Base-by-base conservation (phyloP, 2,329 filamentous ascomycete genomes). In the Trichoderma simmonsii region DNA sequence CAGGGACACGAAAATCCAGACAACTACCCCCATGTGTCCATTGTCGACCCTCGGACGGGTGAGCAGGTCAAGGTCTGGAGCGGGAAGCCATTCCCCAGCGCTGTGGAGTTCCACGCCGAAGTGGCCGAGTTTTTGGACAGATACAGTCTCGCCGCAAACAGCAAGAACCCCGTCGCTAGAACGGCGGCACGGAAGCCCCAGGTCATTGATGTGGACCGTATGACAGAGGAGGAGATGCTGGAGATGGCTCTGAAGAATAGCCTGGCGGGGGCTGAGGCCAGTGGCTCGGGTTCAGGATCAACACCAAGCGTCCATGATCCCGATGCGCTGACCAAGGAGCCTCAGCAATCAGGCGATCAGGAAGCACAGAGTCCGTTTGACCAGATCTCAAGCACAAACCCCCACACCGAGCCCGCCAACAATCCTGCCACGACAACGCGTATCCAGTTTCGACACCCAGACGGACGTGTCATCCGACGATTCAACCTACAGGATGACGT, bases 61-160 rank as follows among this genome's bases (percentile, higher is more conserved):
- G 96, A 99, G 82, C 94, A 98, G 81, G 93, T 99, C 80, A 99
- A 99, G 84, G 89, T 95, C 1, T 98, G 96, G 95, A 94, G 93
- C 15, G 95, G 95, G 1, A 87, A 89, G 9, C 93, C 95, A 1
- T 93, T 95, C 69, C 91, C 95, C 1, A 88, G 87, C 51, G 84
- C 94, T 0, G 80, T 87, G 11, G 95, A 98, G 15, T 98, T 99
- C 77, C 89, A 97, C 73, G 93, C 94, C 78, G 93, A 98, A 79
- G 86, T 99, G 2, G 93, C 94, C 78, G 95, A 98, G 81, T 99
- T 99, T 77, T 88, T 99, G n/a, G 96, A 98, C 79, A 90, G 96
- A 28, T 99, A 98, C 83, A 98, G 95, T 79, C 85, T 99, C 65
- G 93, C 92, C 34, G 89, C 90, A 59, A 92, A 93, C 78, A 95